Conservation (phyloP, 164 flowering plant species). For the Amborella trichopoda region DNA sequence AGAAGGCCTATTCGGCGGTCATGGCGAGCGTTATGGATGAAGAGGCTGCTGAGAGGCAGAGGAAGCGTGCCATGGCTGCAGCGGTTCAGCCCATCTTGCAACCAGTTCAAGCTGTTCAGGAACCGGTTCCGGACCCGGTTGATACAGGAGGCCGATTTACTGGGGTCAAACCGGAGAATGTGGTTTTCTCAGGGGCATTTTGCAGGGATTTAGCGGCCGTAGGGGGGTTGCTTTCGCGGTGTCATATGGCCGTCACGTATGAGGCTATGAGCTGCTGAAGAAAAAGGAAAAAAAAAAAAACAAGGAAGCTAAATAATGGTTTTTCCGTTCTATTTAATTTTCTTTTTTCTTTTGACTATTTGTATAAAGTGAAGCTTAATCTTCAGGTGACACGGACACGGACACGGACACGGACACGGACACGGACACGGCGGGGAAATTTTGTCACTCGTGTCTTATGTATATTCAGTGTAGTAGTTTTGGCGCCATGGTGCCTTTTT, state of each 20-base stretch:
- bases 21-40: slow-evolving; percentile 60
- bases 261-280: slow-evolving; percentile 88
- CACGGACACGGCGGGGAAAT: too few relatives aligned
- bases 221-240: slow-evolving; percentile 61
- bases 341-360: too few relatives aligned
- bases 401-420: too few relatives aligned
- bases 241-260: slow-evolving; percentile 50
- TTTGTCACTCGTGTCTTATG: too few relatives aligned
- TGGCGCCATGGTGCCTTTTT: too few relatives aligned
- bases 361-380: too few relatives aligned
- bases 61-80: slow-evolving; percentile 44
- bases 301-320: too few relatives aligned
- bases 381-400: too few relatives aligned
- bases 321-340: too few relatives aligned
- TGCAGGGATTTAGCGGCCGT: slow-evolving; percentile 81
- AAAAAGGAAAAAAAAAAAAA: too few relatives aligned
- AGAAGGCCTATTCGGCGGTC: slow-evolving; percentile 61
- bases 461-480: too few relatives aligned
- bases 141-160: neutral
- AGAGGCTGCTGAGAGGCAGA: slow-evolving; percentile 53
- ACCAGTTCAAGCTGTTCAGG: slow-evolving; percentile 23
- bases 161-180: slow-evolving; percentile 8
- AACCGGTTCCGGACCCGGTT: slow-evolving; percentile 5
- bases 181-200: slow-evolving; percentile 70
- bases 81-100: neutral